phyloP scores from a whole-genome alignment of 2,329 filamentous ascomycete genomes.

The Camptophora hylomeconis region DNA sequence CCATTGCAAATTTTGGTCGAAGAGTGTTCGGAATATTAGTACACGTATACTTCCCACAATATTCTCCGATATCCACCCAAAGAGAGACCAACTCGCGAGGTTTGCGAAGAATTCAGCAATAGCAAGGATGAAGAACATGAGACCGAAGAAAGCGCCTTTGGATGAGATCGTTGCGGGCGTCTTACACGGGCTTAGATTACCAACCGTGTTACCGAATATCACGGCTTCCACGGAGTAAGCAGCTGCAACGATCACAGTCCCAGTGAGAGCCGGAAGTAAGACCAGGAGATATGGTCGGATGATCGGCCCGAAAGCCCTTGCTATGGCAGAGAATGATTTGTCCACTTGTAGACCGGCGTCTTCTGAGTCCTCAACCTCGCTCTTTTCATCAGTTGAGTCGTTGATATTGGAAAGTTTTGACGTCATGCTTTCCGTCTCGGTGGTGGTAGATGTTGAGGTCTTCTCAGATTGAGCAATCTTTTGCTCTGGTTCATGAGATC shows the following conservation, averaged over 20 bases:
- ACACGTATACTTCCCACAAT: conserved; percentile 10
- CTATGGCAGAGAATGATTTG: conserved; percentile 9
- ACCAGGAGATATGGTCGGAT: conserved; percentile 32
- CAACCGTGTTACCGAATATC: conserved; percentile 49
- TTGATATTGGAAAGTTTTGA: too few species aligned
- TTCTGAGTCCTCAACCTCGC: conserved; percentile 9
- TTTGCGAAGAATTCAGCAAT: conserved; percentile 50
- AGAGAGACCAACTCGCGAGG: conserved; percentile 38
- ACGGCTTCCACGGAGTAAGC: conserved; percentile 45
- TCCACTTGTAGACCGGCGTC: conserved; percentile 6
- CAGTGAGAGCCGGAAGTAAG: conserved; percentile 37
- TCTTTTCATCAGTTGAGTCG: too few species aligned
- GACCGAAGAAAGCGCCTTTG: conserved; percentile 40
- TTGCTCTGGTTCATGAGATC: too few species aligned
- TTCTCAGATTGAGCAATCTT: too few species aligned
- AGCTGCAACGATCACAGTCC: conserved; percentile 40
- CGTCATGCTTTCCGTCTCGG: not conserved
- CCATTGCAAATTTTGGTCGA: conserved; percentile 37
- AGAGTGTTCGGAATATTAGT: conserved; percentile 13
- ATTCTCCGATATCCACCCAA: conserved; percentile 11
- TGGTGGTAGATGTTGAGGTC: not conserved
- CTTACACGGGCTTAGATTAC: conserved; percentile 43
- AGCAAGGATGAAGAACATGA: conserved; percentile 49
- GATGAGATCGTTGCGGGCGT: conserved; percentile 34
- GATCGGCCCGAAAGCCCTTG: conserved; percentile 24